A percentile compares a stretch with the other conserved stretches of the same genome.
Conservation (phyloP, 257 asterid species). For the Forsythia viridissima region DNA sequence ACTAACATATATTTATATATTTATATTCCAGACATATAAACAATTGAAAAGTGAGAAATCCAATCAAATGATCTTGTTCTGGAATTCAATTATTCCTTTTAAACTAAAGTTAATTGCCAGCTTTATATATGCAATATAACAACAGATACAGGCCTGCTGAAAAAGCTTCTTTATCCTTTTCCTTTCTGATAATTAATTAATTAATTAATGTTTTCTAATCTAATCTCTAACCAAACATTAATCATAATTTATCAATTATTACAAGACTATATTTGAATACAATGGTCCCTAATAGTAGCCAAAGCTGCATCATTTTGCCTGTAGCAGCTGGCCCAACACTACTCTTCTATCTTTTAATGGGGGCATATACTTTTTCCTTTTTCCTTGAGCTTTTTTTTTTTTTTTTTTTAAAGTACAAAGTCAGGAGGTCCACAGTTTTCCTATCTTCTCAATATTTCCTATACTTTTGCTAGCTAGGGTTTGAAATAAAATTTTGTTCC, state of each 20-base stretch:
- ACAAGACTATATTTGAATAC: slow-evolving; percentile 39
- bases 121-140: slow-evolving; percentile 40
- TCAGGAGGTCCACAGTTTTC: slow-evolving; percentile 14
- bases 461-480: slow-evolving; percentile 26
- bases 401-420: background rate
- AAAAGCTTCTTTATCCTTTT: slow-evolving; percentile 52
- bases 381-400: slow-evolving; percentile 15
- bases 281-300: slow-evolving; percentile 41
- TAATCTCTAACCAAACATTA: slow-evolving; percentile 34
- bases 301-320: slow-evolving; percentile 48
- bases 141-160: slow-evolving; percentile 27
- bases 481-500: slow-evolving; percentile 10
- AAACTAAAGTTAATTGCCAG: slow-evolving; percentile 43
- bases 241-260: slow-evolving; percentile 62
- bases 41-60: slow-evolving; percentile 58
- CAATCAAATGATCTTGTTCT: slow-evolving; percentile 53
- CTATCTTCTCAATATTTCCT: slow-evolving; percentile 6
- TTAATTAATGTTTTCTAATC: slow-evolving; percentile 28
- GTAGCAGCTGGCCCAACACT: slow-evolving; percentile 26
- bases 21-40: slow-evolving; percentile 63
- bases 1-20: slow-evolving; percentile 38
- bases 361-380: slow-evolving; percentile 24
- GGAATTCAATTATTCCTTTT: slow-evolving; percentile 54
- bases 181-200: slow-evolving; percentile 29
- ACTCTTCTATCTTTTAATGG: slow-evolving; percentile 18